These are phyloP conservation scores for Kwoniella shandongensis DNA, from an alignment of 768 basidiomycete genomes.

Conservation along the genomic window DNA sequence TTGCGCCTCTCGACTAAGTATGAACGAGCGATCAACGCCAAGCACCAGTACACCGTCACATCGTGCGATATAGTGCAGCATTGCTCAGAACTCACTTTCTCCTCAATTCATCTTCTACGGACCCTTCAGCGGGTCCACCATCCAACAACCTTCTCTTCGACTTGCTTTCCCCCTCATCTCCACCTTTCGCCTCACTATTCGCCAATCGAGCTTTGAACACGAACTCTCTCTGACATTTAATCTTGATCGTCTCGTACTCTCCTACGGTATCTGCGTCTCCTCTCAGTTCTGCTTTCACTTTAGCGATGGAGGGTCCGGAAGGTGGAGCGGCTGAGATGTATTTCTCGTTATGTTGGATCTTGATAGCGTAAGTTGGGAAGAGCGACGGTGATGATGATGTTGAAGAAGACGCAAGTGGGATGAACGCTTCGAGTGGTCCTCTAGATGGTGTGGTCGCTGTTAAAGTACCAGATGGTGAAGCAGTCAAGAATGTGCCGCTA, in stretches of 20 bases:
- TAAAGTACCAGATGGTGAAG: constrained; percentile 46
- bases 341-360: constrained; percentile 40
- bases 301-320: constrained; percentile 15
- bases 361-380: constrained; percentile 40
- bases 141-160: constrained; percentile 26
- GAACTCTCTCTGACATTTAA: constrained; percentile 53
- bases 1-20: constrained; percentile 43
- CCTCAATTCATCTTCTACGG: constrained; percentile 48
- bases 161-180: constrained; percentile 26
- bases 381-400: constrained; percentile 18
- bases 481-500: constrained; percentile 52
- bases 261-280: constrained; percentile 40
- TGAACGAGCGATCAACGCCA: too few species aligned
- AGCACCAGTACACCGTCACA: not conserved
- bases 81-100: constrained; percentile 42
- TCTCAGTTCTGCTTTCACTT: constrained; percentile 37
- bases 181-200: constrained; percentile 23
- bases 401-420: constrained; percentile 28
- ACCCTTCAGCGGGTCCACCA: constrained; percentile 37
- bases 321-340: constrained; percentile 39
- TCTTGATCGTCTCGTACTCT: constrained; percentile 30
- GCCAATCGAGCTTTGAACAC: constrained; percentile 45
- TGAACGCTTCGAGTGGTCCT: constrained; percentile 51
- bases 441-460: constrained; percentile 49
- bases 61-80: too few species aligned